Evolutionary conservation across 78 protist genomes (phyloP).

Genomic region (Dictyostelium discoideum): DNA sequence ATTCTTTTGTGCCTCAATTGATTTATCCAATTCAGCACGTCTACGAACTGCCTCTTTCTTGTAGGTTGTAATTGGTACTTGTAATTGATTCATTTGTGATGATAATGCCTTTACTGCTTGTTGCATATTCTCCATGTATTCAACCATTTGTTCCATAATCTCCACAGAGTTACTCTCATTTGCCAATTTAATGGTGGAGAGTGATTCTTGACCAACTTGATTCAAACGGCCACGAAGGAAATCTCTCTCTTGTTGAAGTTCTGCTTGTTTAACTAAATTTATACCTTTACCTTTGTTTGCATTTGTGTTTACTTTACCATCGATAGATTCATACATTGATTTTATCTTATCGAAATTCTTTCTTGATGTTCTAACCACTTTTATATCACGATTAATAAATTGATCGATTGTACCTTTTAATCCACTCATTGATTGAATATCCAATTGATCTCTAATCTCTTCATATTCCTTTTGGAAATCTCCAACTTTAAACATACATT

Average conservation of each 20-base stretch:
- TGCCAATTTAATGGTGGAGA: slow-evolving; percentile 29
- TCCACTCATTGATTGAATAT: slow-evolving; percentile 48
- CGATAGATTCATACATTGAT: slow-evolving; percentile 45
- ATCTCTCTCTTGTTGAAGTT: slow-evolving; percentile 71
- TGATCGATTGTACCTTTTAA: slow-evolving; percentile 57
- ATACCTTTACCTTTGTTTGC: slow-evolving; percentile 64
- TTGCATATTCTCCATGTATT: slow-evolving; percentile 59
- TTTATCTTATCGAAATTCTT: slow-evolving; percentile 60
- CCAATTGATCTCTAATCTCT: slow-evolving; percentile 39
- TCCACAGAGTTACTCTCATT: slow-evolving; percentile 50
- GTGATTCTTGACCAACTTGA: slow-evolving; percentile 48
- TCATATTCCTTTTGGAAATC: slow-evolving; percentile 68
- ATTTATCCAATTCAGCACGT: slow-evolving; percentile 35
- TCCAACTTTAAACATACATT: slow-evolving; percentile 73
- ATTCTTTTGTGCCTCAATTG: slow-evolving; percentile 47
- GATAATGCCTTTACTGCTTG: neutral
- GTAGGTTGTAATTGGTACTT: slow-evolving; percentile 14
- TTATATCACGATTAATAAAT: slow-evolving; percentile 58
- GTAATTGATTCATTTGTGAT: slow-evolving; percentile 25
- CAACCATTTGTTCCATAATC: slow-evolving; percentile 70
- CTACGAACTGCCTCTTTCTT: slow-evolving; percentile 48
- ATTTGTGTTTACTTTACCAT: slow-evolving; percentile 12
- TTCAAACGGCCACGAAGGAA: slow-evolving; percentile 15
- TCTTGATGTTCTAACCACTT: slow-evolving; percentile 32
- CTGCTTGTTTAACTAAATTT: slow-evolving; percentile 71